A percentile compares a stretch with the other conserved stretches of the same genome.
Conservation (phyloP, 371 early-diverging fungal genomes). For the Mucor plumbeus region DNA sequence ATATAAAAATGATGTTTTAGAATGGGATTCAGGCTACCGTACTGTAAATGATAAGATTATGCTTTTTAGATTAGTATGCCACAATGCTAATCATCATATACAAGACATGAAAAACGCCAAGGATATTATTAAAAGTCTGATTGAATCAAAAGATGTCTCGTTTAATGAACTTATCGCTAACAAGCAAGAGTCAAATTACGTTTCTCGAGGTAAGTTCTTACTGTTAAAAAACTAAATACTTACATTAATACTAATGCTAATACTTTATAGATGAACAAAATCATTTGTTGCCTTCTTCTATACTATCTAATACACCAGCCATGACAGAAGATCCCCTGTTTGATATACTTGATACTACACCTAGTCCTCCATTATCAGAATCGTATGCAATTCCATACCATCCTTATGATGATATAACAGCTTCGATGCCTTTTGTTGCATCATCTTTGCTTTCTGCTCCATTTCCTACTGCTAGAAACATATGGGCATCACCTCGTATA, state of each 20-base stretch:
- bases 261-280: background rate
- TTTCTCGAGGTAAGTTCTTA: background rate
- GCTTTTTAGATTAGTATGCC: background rate
- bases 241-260: background rate
- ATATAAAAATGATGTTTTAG: background rate
- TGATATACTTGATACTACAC: background rate
- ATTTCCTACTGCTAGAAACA: slow-evolving; percentile 18
- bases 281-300: background rate
- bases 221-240: background rate
- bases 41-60: background rate
- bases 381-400: background rate
- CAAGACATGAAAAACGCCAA: slow-evolving; percentile 10
- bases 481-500: slow-evolving; percentile 22
- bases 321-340: slow-evolving; percentile 2
- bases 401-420: background rate
- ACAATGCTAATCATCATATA: background rate
- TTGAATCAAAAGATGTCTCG: background rate
- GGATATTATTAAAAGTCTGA: background rate
- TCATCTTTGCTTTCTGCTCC: slow-evolving; percentile 21
- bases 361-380: slow-evolving; percentile 6
- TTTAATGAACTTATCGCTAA: background rate
- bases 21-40: slow-evolving; percentile 7
- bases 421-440: background rate
- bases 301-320: background rate
- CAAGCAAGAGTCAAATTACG: background rate